Conservation (phyloP, 2,329 filamentous ascomycete species). For the Laburnicola sp. region DNA sequence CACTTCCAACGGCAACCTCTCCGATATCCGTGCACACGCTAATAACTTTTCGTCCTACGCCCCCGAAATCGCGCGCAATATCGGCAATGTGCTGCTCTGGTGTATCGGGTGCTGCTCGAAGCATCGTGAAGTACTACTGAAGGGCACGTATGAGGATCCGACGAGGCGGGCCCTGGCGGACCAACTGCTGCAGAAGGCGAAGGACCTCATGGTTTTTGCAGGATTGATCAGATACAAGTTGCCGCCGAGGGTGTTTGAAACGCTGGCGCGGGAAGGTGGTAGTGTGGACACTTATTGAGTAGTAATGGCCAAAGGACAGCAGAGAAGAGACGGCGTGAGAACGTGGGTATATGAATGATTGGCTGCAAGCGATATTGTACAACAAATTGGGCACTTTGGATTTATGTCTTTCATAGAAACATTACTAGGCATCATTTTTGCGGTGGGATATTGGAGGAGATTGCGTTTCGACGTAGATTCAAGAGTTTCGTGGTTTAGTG, state of each 20-base stretch:
- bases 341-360: no score
- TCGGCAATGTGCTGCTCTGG: conserved; percentile 92
- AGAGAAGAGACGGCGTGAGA: no score
- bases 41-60: conserved; percentile 78
- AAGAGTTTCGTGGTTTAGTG: no score
- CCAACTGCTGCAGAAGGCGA: conserved; percentile 75
- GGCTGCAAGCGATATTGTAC: no score
- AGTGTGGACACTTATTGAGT: conserved; percentile 37
- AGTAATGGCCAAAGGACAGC: no score
- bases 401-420: no score
- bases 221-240: conserved; percentile 90
- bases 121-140: conserved; percentile 68
- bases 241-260: conserved; percentile 84
- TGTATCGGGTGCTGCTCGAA: conserved; percentile 82
- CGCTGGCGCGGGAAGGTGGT: conserved; percentile 73
- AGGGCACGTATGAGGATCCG: conserved; percentile 72
- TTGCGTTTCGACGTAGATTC: no score
- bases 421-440: no score
- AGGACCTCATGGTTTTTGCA: conserved; percentile 91
- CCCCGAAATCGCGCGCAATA: conserved; percentile 80
- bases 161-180: conserved; percentile 60
- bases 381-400: no score
- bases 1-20: conserved; percentile 71
- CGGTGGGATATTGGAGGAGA: no score
- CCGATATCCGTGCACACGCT: conserved; percentile 76